A percentile compares a stretch with the other conserved stretches of the same genome.
Evolutionary conservation across 805 yeast genomes (phyloP).

Genomic region (Candida maesae): DNA sequence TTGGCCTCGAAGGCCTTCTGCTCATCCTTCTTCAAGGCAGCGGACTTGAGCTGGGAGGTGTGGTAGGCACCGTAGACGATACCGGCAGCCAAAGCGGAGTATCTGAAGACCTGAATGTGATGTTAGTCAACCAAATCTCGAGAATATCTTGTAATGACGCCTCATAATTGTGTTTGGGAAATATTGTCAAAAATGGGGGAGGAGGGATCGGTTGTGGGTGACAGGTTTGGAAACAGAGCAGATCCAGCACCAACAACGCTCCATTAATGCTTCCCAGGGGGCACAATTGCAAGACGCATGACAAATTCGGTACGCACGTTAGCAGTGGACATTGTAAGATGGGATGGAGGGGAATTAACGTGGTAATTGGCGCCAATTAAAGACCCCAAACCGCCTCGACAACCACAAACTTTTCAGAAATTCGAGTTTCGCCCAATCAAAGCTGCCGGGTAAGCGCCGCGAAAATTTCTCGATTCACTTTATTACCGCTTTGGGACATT

Average conservation of each 20-base stretch:
- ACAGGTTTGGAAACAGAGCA: no score
- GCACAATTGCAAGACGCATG: background rate
- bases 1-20: conserved; percentile 56
- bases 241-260: background rate
- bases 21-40: conserved; percentile 56
- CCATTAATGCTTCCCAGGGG: background rate
- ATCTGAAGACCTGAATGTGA: conserved; percentile 69
- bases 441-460: conserved; percentile 1
- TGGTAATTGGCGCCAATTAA: background rate
- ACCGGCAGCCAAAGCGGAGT: conserved; percentile 88
- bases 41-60: conserved; percentile 62
- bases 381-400: background rate
- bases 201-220: background rate
- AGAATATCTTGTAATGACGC: no score
- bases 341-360: background rate
- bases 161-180: no score
- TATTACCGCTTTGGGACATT: background rate
- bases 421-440: conserved; percentile 2
- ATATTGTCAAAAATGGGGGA: background rate
- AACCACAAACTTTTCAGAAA: conserved; percentile 6
- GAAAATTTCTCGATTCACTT: background rate
- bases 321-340: conserved; percentile 41
- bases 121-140: no score
- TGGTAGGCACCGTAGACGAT: conserved; percentile 84
- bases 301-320: conserved; percentile 36